Percentiles rank a stretch among this genome's conserved stretches.
These are phyloP conservation scores for Micractinium sp. DNA, from an alignment of 139 green algal genomes.

Conservation along the genomic window DNA sequence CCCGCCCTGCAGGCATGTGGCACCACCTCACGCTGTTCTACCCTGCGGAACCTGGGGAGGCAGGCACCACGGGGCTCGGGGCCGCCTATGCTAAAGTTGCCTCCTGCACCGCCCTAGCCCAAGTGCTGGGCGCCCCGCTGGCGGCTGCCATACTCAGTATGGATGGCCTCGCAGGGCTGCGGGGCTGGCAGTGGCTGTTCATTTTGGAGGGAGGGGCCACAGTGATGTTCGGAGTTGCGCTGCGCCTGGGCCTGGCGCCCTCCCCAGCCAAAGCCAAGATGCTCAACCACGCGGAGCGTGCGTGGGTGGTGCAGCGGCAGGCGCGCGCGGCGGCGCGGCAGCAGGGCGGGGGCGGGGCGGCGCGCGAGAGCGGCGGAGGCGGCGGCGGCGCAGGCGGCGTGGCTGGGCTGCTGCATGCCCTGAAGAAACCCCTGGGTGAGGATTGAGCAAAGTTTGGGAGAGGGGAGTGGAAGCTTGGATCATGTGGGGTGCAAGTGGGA, in stretches of 20 bases:
- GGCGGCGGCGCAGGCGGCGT: background rate
- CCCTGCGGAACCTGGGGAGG: background rate
- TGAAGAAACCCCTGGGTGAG: background rate
- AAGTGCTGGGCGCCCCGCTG: conserved; percentile 60
- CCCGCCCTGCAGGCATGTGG: conserved; percentile 46
- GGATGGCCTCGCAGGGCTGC: conserved; percentile 66
- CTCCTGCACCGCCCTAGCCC: conserved; percentile 48
- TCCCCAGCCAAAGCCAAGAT: conserved; percentile 50
- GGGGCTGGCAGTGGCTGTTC: conserved; percentile 84
- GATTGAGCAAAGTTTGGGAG: background rate
- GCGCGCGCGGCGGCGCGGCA: background rate
- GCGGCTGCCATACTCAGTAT: conserved; percentile 71
- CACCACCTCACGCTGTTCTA: conserved; percentile 63
- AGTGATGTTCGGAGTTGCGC: conserved; percentile 47
- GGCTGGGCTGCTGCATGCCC: background rate
- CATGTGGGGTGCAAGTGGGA: no score
- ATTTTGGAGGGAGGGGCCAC: conserved; percentile 62
- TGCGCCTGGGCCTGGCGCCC: conserved; percentile 41
- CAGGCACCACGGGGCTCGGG: conserved; percentile 40
- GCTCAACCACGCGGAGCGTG: conserved; percentile 55
- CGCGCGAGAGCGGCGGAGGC: background rate
- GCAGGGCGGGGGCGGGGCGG: background rate
- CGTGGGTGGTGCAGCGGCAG: conserved; percentile 42
- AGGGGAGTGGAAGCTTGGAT: background rate
- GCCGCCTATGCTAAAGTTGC: conserved; percentile 48